phyloP scores from a whole-genome alignment of 805 yeast genomes.

The Candida broadrunensis region DNA sequence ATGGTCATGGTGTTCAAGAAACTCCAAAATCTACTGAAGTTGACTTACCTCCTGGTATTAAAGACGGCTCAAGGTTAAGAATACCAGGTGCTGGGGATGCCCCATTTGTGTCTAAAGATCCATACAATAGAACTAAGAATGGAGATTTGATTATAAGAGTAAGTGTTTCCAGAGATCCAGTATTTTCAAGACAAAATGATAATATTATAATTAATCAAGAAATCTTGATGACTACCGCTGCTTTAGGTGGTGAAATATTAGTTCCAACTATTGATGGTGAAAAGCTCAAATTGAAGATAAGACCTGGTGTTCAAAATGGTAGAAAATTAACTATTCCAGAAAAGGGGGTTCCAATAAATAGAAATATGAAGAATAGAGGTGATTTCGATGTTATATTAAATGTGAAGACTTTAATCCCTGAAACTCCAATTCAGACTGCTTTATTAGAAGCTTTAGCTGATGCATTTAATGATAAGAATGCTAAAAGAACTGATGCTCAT shows the following conservation, averaged over 20 bases:
- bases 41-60: constrained; percentile 85
- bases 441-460: constrained; percentile 93
- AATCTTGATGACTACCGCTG: constrained; percentile 93
- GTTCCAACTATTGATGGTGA: constrained; percentile 90
- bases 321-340: constrained; percentile 73
- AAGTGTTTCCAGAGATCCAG: constrained; percentile 69
- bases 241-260: constrained; percentile 86
- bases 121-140: constrained; percentile 62
- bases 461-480: constrained; percentile 74
- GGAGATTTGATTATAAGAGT: constrained; percentile 90
- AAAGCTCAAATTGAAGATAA: constrained; percentile 70
- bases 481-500: constrained; percentile 60
- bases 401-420: constrained; percentile 71
- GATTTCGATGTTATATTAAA: constrained; percentile 73
- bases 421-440: constrained; percentile 81
- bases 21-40: constrained; percentile 68
- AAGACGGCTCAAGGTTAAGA: constrained; percentile 81
- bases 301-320: constrained; percentile 82
- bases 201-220: constrained; percentile 64
- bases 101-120: constrained; percentile 71
- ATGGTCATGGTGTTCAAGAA: constrained; percentile 83
- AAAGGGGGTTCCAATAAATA: constrained; percentile 76
- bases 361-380: constrained; percentile 61
- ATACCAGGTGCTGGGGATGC: constrained; percentile 89
- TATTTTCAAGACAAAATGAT: constrained; percentile 63